Base-by-base conservation (phyloP, 768 basidiomycete genomes). In the Tricholoma bakamatsutake region DNA sequence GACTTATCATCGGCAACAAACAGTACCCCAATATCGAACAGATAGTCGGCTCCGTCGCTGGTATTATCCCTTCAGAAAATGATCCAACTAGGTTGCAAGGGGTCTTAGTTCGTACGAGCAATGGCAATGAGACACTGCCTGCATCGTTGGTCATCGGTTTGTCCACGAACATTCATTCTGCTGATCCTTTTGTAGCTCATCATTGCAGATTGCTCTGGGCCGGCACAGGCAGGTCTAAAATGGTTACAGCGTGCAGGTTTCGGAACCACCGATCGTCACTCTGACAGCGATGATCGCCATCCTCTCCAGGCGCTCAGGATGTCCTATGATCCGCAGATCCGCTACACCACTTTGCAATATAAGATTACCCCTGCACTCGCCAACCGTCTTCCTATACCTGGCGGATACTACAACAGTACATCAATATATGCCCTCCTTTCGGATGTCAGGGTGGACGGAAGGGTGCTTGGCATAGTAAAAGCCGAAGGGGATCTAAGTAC, bases 121-220 rank as follows among this genome's bases (percentile, higher is more conserved):
- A 30, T 2, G 51, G 46, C 18, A 28, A 47, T 11, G 5, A 37
- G 5, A 18, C 12, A 4, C 4, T 47, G 43, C 5, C 45, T 15
- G 45, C 45, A 8, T 6, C 45, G 6, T 15, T 46, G 6, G 45
- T 46, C 2, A 28, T 46, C 11, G 45, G 45, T 46, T 45, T 35
- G 40, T 18, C 1, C 3, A 40, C 10, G 5, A 9, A 40, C 9
- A 7, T 1, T 40, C 10, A 7, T 1, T 40, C 10, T 39, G 13
- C 17, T 40, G 39, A 40, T 1, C 40, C 18, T 42, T 18, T 42
- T 42, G 9, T 4, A 15, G 0, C 6, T 1, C 5, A 37, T 37
- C 37, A 10, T n/a, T n/a, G 3, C 33, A 72, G 71, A 73, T 54
- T 69, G 69, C 52, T 68, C 69, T 1, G 71, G 71, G 1, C 56